A percentile compares a stretch with the other conserved stretches of the same genome.
phyloP scores from a whole-genome alignment of 768 basidiomycete genomes.

The Mycena belliarum region DNA sequence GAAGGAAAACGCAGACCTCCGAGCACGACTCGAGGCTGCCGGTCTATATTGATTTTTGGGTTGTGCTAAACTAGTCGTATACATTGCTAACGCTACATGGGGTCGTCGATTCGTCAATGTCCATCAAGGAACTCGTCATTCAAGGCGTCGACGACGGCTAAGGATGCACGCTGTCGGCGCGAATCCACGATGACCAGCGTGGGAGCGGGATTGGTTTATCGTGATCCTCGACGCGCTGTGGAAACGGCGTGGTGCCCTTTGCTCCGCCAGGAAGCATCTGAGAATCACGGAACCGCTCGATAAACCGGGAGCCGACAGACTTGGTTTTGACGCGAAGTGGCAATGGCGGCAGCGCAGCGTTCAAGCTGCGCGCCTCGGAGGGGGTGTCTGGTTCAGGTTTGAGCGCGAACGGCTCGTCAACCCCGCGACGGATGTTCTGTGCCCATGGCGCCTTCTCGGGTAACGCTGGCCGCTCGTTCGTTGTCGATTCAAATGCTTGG shows the following conservation, averaged over 20 bases:
- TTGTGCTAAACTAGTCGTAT: not conserved
- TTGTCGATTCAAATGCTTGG: not conserved
- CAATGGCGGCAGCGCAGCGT: constrained; percentile 19
- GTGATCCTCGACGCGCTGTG: constrained; percentile 11
- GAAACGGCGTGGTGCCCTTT: constrained; percentile 5
- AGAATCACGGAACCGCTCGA: constrained; percentile 21
- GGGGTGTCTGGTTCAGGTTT: not conserved
- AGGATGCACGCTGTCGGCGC: not conserved
- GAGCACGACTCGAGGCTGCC: constrained; percentile 33
- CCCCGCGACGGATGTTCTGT: constrained; percentile 19
- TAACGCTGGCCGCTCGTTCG: not conserved
- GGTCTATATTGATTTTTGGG: constrained; percentile 3
- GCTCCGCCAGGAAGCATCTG: constrained; percentile 3
- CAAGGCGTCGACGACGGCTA: not conserved
- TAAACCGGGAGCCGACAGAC: constrained; percentile 18
- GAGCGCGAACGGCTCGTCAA: constrained; percentile 15
- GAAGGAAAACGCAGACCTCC: constrained; percentile 57
- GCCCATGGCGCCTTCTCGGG: constrained; percentile 20
- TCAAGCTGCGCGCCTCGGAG: not conserved
- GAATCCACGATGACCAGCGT: constrained; percentile 14
- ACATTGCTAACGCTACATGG: constrained; percentile 18
- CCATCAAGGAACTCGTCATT: not conserved
- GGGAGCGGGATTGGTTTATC: constrained; percentile 18
- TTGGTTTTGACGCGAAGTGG: constrained; percentile 18
- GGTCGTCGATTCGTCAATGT: constrained; percentile 6